phyloP scores from a whole-genome alignment of 202 grass and related monocot genomes.

The Bolboschoenoplectus hybrid region DNA sequence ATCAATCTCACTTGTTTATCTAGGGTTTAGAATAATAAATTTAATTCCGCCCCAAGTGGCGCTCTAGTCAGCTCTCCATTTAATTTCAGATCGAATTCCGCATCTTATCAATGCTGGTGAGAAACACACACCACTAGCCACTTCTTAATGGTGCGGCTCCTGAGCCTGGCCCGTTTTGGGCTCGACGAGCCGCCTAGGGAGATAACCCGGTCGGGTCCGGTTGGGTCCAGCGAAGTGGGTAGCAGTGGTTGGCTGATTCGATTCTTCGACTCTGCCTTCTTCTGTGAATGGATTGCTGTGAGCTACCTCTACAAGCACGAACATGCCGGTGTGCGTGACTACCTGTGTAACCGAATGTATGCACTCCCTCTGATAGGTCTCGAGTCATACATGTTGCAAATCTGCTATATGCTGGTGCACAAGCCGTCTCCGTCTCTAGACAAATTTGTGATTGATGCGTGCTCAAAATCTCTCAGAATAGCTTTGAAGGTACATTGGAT shows the following conservation, averaged over 20 bases:
- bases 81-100: conserved; percentile 20
- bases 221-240: conserved; percentile 58
- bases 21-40: conserved; percentile 40
- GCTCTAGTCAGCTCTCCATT: background rate
- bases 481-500: conserved; percentile 99
- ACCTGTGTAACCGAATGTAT: conserved; percentile 99
- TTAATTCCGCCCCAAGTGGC: background rate
- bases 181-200: conserved; percentile 88
- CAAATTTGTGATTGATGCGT: conserved; percentile 93
- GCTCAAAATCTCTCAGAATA: conserved; percentile 82
- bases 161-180: conserved; percentile 76
- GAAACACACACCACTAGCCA: conserved; percentile 18
- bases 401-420: conserved; percentile 98
- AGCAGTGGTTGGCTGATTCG: conserved; percentile 92
- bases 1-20: conserved; percentile 27
- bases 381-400: conserved; percentile 97
- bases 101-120: conserved; percentile 25
- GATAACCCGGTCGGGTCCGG: conserved; percentile 56
- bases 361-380: conserved; percentile 84
- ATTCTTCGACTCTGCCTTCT: conserved; percentile 99
- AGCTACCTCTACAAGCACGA: conserved; percentile 99
- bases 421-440: conserved; percentile 95
- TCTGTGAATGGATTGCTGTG: conserved; percentile 99
- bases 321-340: conserved; percentile 89
- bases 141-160: conserved; percentile 87